Percentiles rank a stretch among this genome's conserved stretches.
phyloP scores from a whole-genome alignment of 495 filamentous ascomycete species.

The Aspergillus coremiiformis region DNA sequence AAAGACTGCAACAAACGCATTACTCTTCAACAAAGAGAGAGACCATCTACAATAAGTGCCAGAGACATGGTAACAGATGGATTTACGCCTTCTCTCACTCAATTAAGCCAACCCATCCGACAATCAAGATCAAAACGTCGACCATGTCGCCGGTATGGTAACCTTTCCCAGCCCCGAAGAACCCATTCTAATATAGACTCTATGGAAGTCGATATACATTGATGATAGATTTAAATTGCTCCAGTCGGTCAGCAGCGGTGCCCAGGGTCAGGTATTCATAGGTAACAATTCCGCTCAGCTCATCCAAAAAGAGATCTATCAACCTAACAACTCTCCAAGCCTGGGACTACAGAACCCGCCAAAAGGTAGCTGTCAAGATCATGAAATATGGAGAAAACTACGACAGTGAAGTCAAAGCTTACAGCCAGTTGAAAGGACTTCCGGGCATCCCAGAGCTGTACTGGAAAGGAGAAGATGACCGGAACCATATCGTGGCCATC shows the following conservation, averaged over 20 bases:
- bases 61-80: no score
- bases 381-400: neutral
- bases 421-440: neutral
- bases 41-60: no score
- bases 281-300: neutral
- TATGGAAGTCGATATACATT: neutral
- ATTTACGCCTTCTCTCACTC: no score
- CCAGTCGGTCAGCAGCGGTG: neutral
- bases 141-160: no score
- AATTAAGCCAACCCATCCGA: no score
- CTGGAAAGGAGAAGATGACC: slow-evolving; percentile 21
- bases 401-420: no score
- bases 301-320: neutral
- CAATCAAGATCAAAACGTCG: no score
- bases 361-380: neutral
- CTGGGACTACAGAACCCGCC: neutral
- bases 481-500: slow-evolving; percentile 23
- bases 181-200: neutral
- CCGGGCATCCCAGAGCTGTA: slow-evolving; percentile 25
- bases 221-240: neutral
- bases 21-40: no score
- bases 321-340: neutral
- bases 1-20: no score
- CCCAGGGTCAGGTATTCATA: neutral
- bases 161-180: no score